A percentile compares a stretch with the other conserved stretches of the same genome.
Evolutionary conservation across 2,329 filamentous ascomycete species (phyloP).

Genomic region (Microsporum audouinii): DNA sequence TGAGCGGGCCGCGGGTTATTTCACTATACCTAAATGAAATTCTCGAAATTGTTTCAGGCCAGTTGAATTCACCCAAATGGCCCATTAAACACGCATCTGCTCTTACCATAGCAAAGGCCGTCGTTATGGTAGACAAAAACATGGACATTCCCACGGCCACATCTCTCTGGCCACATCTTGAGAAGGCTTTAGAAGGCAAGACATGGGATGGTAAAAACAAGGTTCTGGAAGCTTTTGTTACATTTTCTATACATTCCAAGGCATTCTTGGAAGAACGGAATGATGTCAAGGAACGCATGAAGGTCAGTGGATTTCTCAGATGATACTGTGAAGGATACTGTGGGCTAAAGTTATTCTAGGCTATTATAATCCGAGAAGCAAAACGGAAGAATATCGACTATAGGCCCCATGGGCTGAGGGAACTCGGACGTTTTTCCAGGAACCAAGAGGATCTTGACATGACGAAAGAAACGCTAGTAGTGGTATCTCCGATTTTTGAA

Average conservation of each 20-base stretch:
- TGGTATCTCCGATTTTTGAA: constrained; percentile 54
- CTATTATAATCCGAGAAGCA: constrained; percentile 67
- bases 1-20: constrained; percentile 71
- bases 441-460: constrained; percentile 59
- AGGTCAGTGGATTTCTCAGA: constrained; percentile 38
- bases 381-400: constrained; percentile 85
- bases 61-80: constrained; percentile 76
- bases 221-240: constrained; percentile 66
- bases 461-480: constrained; percentile 52
- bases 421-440: constrained; percentile 61
- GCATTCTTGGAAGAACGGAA: constrained; percentile 46
- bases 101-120: constrained; percentile 63
- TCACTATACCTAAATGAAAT: constrained; percentile 79
- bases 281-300: constrained; percentile 55
- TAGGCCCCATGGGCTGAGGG: constrained; percentile 60
- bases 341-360: constrained; percentile 29
- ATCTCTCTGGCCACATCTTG: constrained; percentile 69
- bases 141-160: neutral
- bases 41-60: constrained; percentile 51
- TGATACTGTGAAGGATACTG: neutral
- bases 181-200: constrained; percentile 73
- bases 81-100: constrained; percentile 80
- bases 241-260: constrained; percentile 58
- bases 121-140: constrained; percentile 23
- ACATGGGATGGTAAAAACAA: constrained; percentile 88